A percentile compares a stretch with the other conserved stretches of the same genome.
These are phyloP conservation scores for Puccinellia tenuiflora DNA, from an alignment of 176 grass and related monocot genomes.

Conservation along the genomic window DNA sequence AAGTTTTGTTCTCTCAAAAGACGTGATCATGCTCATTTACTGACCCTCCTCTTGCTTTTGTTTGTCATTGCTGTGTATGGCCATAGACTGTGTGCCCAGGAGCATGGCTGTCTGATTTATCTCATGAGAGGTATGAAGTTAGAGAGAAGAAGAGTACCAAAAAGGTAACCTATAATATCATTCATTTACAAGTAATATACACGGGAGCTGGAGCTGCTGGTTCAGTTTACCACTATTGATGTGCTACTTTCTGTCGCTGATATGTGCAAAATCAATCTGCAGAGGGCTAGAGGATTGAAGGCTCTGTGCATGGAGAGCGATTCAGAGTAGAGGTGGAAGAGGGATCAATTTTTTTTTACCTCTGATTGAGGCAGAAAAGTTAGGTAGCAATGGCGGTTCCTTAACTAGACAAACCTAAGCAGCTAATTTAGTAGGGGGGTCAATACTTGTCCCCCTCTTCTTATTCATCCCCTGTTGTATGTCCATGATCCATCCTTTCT, in stretches of 20 bases:
- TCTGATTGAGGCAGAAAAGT: background rate
- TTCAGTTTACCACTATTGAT: background rate
- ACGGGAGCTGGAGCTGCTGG: background rate
- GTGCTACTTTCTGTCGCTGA: background rate
- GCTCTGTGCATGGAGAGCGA: slow-evolving; percentile 90
- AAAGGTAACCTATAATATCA: slow-evolving; percentile 50
- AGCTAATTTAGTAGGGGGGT: slow-evolving; percentile 16
- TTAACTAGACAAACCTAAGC: slow-evolving; percentile 16
- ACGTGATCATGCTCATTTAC: background rate
- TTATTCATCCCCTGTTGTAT: background rate
- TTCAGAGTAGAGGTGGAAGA: slow-evolving; percentile 43
- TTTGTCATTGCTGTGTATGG: background rate
- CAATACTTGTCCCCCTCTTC: background rate
- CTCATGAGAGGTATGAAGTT: slow-evolving; percentile 94
- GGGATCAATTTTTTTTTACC: slow-evolving; percentile 20
- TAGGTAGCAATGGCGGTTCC: slow-evolving; percentile 1
- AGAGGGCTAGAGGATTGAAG: slow-evolving; percentile 95
- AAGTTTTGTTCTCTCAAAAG: background rate
- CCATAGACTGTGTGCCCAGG: slow-evolving; percentile 82
- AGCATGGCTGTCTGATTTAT: slow-evolving; percentile 90
- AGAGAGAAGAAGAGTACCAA: slow-evolving; percentile 90
- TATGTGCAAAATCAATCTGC: slow-evolving; percentile 8
- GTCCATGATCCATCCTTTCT: background rate
- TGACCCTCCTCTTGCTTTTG: background rate
- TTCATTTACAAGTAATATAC: background rate